phyloP scores from a whole-genome alignment of 129 eudicot genomes.

The Escallonia herrerae region DNA sequence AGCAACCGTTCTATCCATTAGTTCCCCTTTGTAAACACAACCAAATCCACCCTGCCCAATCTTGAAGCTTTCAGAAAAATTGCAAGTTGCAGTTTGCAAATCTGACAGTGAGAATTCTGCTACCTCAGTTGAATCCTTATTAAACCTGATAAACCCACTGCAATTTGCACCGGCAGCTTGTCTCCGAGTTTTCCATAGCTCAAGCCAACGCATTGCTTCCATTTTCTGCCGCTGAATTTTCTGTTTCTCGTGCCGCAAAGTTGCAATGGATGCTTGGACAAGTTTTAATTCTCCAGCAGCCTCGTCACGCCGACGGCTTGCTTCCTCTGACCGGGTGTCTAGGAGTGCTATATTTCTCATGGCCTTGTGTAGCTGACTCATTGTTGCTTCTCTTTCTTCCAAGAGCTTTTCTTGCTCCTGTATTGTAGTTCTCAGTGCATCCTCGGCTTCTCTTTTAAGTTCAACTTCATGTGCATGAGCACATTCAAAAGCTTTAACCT shows the following conservation, averaged over 20 bases:
- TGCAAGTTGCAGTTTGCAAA: slow-evolving; percentile 74
- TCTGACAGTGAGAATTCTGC: slow-evolving; percentile 52
- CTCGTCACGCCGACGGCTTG: slow-evolving; percentile 57
- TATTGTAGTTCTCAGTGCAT: slow-evolving; percentile 29
- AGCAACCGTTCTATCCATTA: slow-evolving; percentile 55
- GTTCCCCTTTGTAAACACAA: slow-evolving; percentile 69
- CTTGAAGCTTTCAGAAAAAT: slow-evolving; percentile 66
- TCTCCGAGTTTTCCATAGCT: slow-evolving; percentile 46
- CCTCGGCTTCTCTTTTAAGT: slow-evolving; percentile 48
- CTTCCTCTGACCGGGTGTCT: slow-evolving; percentile 54
- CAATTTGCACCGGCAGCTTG: slow-evolving; percentile 18
- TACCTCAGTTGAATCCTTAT: slow-evolving; percentile 20
- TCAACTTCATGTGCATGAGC: slow-evolving; percentile 46
- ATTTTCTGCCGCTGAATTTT: slow-evolving; percentile 45
- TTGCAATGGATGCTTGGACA: slow-evolving; percentile 47
- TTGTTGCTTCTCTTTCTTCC: slow-evolving; percentile 39
- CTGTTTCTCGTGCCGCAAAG: slow-evolving; percentile 54
- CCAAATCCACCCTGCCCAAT: slow-evolving; percentile 46
- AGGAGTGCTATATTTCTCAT: slow-evolving; percentile 61
- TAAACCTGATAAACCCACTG: slow-evolving; percentile 7
- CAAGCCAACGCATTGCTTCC: slow-evolving; percentile 65
- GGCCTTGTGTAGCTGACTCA: slow-evolving; percentile 41
- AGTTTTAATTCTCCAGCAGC: slow-evolving; percentile 58
- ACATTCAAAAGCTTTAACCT: slow-evolving; percentile 56
- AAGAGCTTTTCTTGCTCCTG: slow-evolving; percentile 43